Evolutionary conservation across 345 rosid species (phyloP), one percentile per base, ranked within the genome.

Genomic region (Gossypium longicalyx): DNA sequence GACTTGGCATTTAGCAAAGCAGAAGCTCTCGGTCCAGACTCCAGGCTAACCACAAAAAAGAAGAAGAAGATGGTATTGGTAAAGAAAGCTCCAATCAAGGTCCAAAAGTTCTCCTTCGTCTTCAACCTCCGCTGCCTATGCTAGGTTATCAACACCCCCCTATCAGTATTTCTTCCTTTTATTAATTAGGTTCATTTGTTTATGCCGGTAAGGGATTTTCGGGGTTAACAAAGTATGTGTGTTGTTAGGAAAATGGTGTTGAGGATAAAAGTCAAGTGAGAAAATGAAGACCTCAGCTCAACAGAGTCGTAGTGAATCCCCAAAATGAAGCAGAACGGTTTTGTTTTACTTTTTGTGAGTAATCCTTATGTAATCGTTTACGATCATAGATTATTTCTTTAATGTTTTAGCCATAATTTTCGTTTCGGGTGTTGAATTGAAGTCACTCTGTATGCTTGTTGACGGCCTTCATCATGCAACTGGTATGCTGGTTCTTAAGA

Each of bases 271-370:
- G 34, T 70, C 73, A n/a, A 70, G 27, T 52, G 73, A 19, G 61
- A 52, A 52, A 70, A 70, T 70, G 61, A 70, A 70, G 61, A 70
- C 60, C 16, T n/a, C 27, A 70, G 61, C 48, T 70, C 27, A 38
- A 29, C 27, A 11, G n/a, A 70, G 48, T 70, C 73, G 25, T 52
- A 53, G 27, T 82, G 20, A 84, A 78, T 71, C 3, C 64, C 20
- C 13, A 67, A 78, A 75, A 2, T 70, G 63, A 84, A 66, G 53
- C 80, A 66, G 77, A 83, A 94, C 97, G 59, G 97, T 97, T 45
- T 94, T 94, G 82, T 94, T 94, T 87, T 92, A 51, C 78, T 94
- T 87, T 86, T 77, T 90, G 98, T 94, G 83, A 22, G 92, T 77
- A 41, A 16, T 58, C n/a, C 59, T 69, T 51, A 25, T 51, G 9